Conservation (phyloP, 2,329 filamentous ascomycete genomes). For the Colletotrichum sp. region DNA sequence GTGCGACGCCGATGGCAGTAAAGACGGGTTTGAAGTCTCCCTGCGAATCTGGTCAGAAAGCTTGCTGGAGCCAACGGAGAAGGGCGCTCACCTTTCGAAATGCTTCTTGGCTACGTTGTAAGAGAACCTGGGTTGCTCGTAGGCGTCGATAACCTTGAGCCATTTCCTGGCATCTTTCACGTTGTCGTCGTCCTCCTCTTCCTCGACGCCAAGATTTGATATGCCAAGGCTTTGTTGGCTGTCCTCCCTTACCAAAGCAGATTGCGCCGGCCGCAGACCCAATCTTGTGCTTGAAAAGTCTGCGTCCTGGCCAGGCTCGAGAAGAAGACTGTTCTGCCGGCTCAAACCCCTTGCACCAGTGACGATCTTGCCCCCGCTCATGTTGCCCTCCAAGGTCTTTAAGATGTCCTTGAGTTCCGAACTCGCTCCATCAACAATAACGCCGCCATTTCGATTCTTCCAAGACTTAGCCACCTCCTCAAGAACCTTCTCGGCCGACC, state of each 20-base stretch:
- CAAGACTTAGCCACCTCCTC: slow-evolving; percentile 91
- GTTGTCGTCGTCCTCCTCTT: slow-evolving; percentile 62
- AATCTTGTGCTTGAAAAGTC: slow-evolving; percentile 61
- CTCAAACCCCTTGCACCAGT: slow-evolving; percentile 57
- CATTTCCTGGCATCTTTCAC: slow-evolving; percentile 77
- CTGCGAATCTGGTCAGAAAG: slow-evolving; percentile 40
- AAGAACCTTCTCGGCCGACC: slow-evolving; percentile 87
- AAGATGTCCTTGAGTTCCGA: slow-evolving; percentile 82
- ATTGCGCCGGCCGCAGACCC: slow-evolving; percentile 53
- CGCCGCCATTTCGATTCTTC: slow-evolving; percentile 88
- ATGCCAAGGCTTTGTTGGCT: slow-evolving; percentile 70
- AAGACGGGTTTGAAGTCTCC: slow-evolving; percentile 66
- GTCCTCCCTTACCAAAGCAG: slow-evolving; percentile 57
- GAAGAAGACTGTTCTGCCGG: slow-evolving; percentile 68
- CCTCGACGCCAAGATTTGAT: slow-evolving; percentile 56
- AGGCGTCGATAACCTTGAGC: slow-evolving; percentile 84
- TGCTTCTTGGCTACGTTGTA: slow-evolving; percentile 87
- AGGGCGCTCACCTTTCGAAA: slow-evolving; percentile 71
- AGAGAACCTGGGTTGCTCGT: slow-evolving; percentile 79
- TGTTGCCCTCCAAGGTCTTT: slow-evolving; percentile 82
- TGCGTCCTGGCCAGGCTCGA: slow-evolving; percentile 58
- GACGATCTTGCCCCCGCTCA: slow-evolving; percentile 81
- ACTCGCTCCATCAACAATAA: slow-evolving; percentile 86
- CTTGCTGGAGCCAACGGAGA: not conserved
- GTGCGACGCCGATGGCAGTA: slow-evolving; percentile 78